Evolutionary conservation across 1,139 yeast species (phyloP).

Genomic region (Suhomyces anneliseae): DNA sequence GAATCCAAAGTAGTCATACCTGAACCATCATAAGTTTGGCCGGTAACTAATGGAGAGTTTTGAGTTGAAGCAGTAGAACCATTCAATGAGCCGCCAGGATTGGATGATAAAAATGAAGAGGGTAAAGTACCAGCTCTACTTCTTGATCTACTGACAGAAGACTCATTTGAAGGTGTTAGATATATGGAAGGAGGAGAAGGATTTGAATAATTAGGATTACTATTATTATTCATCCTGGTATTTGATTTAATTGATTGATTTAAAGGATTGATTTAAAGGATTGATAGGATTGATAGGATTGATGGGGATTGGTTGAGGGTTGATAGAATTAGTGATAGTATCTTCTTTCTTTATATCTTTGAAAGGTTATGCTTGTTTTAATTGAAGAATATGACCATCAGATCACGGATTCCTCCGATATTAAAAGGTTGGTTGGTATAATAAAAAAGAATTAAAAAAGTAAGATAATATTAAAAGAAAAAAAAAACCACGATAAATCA

Average conservation of each 20-base stretch:
- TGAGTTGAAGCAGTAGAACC: conserved; percentile 12
- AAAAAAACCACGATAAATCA: no score
- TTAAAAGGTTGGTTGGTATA: no score
- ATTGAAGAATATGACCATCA: conserved; percentile 1
- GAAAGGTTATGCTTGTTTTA: no score
- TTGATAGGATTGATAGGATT: background rate
- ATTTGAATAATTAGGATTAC: conserved; percentile 11
- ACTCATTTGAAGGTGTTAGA: conserved; percentile 26
- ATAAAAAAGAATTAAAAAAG: no score
- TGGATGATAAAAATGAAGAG: conserved; percentile 33
- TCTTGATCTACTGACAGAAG: conserved; percentile 27
- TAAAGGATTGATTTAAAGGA: no score
- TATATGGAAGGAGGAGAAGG: conserved; percentile 39
- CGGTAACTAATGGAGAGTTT: conserved; percentile 20
- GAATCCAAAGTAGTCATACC: conserved; percentile 18
- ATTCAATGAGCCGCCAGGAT: background rate
- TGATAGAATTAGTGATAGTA: no score
- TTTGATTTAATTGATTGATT: background rate
- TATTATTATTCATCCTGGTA: conserved; percentile 6
- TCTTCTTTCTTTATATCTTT: no score
- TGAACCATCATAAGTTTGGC: conserved; percentile 16
- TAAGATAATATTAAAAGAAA: no score
- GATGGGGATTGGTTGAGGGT: no score
- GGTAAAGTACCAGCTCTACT: conserved; percentile 61
- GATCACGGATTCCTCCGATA: conserved; percentile 3